Base-by-base conservation (phyloP, 1,284 basidiomycete genomes). In the Pyrrhoderma lamaoense region DNA sequence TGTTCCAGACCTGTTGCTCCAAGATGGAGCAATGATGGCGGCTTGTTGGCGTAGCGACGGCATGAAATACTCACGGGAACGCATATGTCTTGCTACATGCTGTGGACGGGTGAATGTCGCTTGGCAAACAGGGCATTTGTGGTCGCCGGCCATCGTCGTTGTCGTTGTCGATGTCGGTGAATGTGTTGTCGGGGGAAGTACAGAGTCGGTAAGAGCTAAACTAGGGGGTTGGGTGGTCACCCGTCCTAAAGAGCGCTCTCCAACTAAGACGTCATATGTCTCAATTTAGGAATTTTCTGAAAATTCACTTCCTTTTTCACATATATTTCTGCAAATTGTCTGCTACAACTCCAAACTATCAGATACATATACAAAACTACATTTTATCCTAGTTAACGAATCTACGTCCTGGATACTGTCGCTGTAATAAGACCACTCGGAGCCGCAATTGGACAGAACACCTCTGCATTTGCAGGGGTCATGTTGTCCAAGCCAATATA, bases 41-140 rank as follows among this genome's bases (percentile, higher is more conserved):
- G 45, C 52, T 53, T 48, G 47, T 22, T 47, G 23, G 39, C 8
- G 43, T 42, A 50, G 52, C 31, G 46, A 47, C 22, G 27, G 18
- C 42, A 27, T 23, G 42, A 43, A 34, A n/a, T 45, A 82, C 85
- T 69, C 70, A 89, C 85, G 89, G 58, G 89, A 89, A 63, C 89
- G 80, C 79, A 93, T 88, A 69, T 93, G 89, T 50, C 90, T 71
- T 8, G 89, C 89, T 53, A 93, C 89, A 79, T 93, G 90, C 61
- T 93, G 89, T 31, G 89, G 89, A 49, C 89, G 75, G 16, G 89
- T 93, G 64, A 93, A 93, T 0, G 89, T 91, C 0, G 89, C 88
- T 57, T 85, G 80, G 66, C 89, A 93, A 18, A 93, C 86, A 16
- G 85, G 80, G 65, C 86, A 89, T 62, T 78, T 80, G 70, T 83